These are phyloP conservation scores for Ganoderma lingzhi DNA, from an alignment of 1,284 basidiomycete species.

Conservation along the genomic window DNA sequence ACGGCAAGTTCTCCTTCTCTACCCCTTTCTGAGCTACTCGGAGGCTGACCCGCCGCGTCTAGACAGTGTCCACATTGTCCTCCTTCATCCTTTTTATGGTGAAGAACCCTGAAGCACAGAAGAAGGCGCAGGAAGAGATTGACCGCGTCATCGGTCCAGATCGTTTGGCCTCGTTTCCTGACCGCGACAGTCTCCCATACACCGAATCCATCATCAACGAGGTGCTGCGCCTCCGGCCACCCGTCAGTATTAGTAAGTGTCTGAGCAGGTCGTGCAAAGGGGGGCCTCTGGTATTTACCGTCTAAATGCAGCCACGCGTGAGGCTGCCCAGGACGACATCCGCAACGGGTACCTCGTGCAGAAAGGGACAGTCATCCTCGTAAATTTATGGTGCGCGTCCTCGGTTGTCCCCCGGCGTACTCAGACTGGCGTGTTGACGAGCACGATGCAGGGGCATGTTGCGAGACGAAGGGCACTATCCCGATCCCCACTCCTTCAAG, in stretches of 20 bases:
- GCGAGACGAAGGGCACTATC: constrained; percentile 45
- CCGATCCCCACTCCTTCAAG: constrained; percentile 44
- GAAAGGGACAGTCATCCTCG: constrained; percentile 24
- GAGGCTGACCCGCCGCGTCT: not conserved
- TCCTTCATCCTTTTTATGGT: constrained; percentile 42
- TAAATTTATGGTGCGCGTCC: constrained; percentile 28
- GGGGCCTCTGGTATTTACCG: not conserved
- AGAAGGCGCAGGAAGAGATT: constrained; percentile 42
- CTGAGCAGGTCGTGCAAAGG: not conserved
- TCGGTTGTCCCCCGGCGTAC: too few relatives aligned
- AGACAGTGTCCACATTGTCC: constrained; percentile 22
- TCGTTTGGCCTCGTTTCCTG: constrained; percentile 41
- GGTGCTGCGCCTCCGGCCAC: constrained; percentile 39
- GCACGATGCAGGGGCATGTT: constrained; percentile 40
- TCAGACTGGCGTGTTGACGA: not conserved
- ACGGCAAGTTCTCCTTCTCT: constrained; percentile 12
- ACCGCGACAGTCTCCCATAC: constrained; percentile 40
- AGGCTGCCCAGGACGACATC: constrained; percentile 23
- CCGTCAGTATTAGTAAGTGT: constrained; percentile 27
- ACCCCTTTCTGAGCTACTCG: not conserved
- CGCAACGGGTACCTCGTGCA: constrained; percentile 23
- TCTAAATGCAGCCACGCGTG: constrained; percentile 16
- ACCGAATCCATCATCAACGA: constrained; percentile 43
- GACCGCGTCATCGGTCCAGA: constrained; percentile 40
- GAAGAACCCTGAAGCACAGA: constrained; percentile 39